Base-by-base conservation (phyloP, 805 yeast genomes). In the Sporopachydermia lactativora region DNA sequence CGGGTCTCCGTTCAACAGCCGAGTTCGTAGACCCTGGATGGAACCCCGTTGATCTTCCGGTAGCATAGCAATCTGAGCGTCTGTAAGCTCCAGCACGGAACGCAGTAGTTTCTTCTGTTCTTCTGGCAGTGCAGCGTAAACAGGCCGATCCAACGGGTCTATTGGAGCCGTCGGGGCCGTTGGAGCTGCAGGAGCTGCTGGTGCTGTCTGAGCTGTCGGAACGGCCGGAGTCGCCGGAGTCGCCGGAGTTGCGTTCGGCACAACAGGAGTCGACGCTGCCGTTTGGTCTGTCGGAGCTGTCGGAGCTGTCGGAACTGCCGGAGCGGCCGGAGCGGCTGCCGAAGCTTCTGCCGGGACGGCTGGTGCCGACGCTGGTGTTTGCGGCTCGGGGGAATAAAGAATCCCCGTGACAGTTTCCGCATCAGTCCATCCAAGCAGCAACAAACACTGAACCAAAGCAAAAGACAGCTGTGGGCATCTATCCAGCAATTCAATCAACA, bases 381-480 rank as follows among this genome's bases (percentile, higher is more conserved):
- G 39, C 19, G 40, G 37, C 13, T 37, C 42, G 5, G 37, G 42
- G 6, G 18, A 37, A 8, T 49, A 51, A 3, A 54, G 47, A 13
- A 55, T 44, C 2, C 44, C 44, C 4, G 57, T 41, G 4, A 55
- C 44, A 4, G 47, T 47, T 4, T 47, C 46, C 8, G 62, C 58
- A 18, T 52, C 59, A 3, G 55, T 59, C 28, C 52, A 48, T 18
- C 59, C 64, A 37, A 60, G 55, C 44, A 57, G 60, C 46, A 78
- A 53, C 45, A 84, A 59, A 2, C 77, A 65, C 52, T 88, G 96
- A 2, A 86, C 89, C 18, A 84, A 62, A 0, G 95, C 92, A 55
- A 77, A 85, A 2, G 83, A 62, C 37, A 89, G 63, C 55, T 89
- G 96, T 0, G 96, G 96, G 43, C 77, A 75, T 46, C 73, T 73